Percentiles rank a stretch among this genome's conserved stretches.
Conservation (phyloP, 495 filamentous ascomycete species). For the Neurospora cerealis region DNA sequence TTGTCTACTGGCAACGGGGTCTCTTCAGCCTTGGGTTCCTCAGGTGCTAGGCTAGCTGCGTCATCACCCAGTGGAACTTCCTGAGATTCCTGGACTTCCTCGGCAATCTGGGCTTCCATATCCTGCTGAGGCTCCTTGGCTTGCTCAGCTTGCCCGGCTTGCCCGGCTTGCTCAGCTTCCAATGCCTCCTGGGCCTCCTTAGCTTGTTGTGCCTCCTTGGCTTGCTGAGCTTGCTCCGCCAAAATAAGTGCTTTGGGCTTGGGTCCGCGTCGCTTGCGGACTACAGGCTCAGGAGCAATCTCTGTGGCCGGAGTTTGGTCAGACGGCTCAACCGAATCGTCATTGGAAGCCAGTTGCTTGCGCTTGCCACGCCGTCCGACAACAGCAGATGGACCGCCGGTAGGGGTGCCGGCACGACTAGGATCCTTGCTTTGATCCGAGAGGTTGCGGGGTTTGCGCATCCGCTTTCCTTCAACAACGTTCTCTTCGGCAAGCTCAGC, state of each 20-base stretch:
- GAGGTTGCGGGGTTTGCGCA: constrained; percentile 30
- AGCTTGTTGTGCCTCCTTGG: neutral
- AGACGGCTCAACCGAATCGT: constrained; percentile 4
- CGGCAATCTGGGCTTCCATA: neutral
- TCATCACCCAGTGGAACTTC: neutral
- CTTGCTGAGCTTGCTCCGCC: neutral
- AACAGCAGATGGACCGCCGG: neutral
- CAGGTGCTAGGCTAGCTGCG: neutral
- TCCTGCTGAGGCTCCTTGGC: neutral
- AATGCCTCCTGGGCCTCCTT: neutral
- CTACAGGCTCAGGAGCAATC: neutral
- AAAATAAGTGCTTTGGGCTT: neutral
- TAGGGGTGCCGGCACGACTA: constrained; percentile 32
- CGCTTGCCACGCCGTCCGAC: constrained; percentile 26
- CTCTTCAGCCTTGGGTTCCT: neutral
- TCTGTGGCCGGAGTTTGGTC: constrained; percentile 2
- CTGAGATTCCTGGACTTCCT: neutral
- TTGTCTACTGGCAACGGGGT: neutral
- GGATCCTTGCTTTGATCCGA: constrained; percentile 31
- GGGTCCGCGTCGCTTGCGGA: constrained; percentile 9
- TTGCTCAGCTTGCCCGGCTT: neutral
- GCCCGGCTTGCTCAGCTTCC: constrained; percentile 1
- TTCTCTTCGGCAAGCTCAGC: constrained; percentile 35
- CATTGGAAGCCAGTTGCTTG: constrained; percentile 8
- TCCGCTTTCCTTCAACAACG: constrained; percentile 32